Percentiles rank a stretch among this genome's conserved stretches.
Conservation (phyloP, 257 asterid species). For the Anisodus acutangulus region DNA sequence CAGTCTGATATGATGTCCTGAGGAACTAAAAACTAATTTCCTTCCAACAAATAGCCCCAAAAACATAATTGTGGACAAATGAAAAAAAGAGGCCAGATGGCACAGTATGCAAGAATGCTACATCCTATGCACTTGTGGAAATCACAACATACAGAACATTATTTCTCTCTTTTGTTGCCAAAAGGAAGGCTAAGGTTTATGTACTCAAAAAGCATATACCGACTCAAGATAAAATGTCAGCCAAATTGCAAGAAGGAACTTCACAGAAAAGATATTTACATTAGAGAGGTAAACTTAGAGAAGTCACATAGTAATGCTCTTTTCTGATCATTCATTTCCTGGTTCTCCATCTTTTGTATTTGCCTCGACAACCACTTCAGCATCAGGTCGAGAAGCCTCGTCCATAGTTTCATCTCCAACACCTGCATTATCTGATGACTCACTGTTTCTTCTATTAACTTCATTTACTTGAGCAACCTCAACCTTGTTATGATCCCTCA, state of each 20-base stretch:
- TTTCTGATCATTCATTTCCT: constrained; percentile 30
- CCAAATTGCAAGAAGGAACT: constrained; percentile 19
- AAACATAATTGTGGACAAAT: neutral
- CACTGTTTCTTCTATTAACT: neutral
- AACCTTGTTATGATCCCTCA: constrained; percentile 23
- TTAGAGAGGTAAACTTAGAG: constrained; percentile 35
- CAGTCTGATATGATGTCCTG: neutral
- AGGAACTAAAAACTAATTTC: neutral
- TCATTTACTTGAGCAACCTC: constrained; percentile 23
- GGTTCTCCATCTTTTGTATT: constrained; percentile 27
- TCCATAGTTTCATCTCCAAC: constrained; percentile 28
- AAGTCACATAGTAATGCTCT: constrained; percentile 44
- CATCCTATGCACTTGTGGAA: neutral
- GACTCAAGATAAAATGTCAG: neutral
- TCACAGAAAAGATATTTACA: constrained; percentile 34
- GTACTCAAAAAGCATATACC: neutral
- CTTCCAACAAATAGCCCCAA: neutral
- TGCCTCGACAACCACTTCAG: constrained; percentile 27
- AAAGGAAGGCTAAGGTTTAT: neutral
- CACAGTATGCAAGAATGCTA: neutral
- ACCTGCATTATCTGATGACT: constrained; percentile 12
- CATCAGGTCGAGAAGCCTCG: constrained; percentile 25
- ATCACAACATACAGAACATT: neutral
- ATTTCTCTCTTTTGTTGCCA: neutral
- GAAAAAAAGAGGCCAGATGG: neutral